Conservation (phyloP, 2,329 filamentous ascomycete species). For the Knufia petricola region DNA sequence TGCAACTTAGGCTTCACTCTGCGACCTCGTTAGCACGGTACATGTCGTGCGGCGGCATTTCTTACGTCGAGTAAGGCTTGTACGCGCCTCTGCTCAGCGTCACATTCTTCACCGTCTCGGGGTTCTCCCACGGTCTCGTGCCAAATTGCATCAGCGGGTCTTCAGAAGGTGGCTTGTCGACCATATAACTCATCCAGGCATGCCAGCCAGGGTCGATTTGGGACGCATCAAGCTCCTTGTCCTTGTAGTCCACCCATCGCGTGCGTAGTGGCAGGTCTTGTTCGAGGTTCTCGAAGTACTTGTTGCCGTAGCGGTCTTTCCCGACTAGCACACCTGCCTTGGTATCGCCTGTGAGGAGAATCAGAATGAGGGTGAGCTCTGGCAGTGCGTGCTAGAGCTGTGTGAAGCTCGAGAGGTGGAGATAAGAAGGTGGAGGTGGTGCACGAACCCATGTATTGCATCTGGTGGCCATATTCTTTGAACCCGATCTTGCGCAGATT, state of each 20-base stretch:
- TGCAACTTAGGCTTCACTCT: slow-evolving; percentile 29
- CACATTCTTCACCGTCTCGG: slow-evolving; percentile 61
- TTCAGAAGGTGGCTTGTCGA: slow-evolving; percentile 72
- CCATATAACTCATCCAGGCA: slow-evolving; percentile 89
- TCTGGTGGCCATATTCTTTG: slow-evolving; percentile 87
- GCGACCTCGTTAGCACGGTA: background rate
- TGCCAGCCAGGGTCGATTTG: slow-evolving; percentile 97
- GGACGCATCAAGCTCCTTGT: slow-evolving; percentile 52
- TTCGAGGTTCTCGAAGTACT: slow-evolving; percentile 83
- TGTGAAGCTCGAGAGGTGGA: background rate
- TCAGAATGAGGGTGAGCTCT: slow-evolving; percentile 21
- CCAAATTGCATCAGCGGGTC: slow-evolving; percentile 63
- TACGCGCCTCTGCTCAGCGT: slow-evolving; percentile 71
- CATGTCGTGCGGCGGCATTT: slow-evolving; percentile 22
- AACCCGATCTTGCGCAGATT: slow-evolving; percentile 81
- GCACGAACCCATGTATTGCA: slow-evolving; percentile 62
- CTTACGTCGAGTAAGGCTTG: slow-evolving; percentile 92
- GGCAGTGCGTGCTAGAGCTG: slow-evolving; percentile 5
- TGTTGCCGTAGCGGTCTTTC: slow-evolving; percentile 87
- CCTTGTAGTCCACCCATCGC: slow-evolving; percentile 95
- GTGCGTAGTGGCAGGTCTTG: slow-evolving; percentile 84
- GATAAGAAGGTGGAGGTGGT: too few species aligned
- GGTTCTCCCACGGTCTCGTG: slow-evolving; percentile 65
- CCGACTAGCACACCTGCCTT: slow-evolving; percentile 83
- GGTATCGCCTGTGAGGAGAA: slow-evolving; percentile 61